Evolutionary conservation across 768 basidiomycete species (phyloP), one percentile per base, ranked within the genome.

Genomic region (Cystobasidium ongulense): DNA sequence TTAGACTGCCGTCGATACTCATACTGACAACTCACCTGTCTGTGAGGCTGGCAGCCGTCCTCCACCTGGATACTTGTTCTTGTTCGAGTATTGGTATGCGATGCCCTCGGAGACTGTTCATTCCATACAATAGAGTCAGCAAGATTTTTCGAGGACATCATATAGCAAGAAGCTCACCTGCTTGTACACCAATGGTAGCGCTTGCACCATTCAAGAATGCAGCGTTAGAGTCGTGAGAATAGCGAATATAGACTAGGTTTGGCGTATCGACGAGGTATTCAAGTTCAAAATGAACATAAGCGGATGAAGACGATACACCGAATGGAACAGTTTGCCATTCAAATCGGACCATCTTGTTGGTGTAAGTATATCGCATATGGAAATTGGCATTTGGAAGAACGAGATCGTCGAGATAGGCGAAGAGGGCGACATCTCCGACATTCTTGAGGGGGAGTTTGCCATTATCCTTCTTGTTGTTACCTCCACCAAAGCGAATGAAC

Each of bases 401-500:
- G 13, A 59, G 33, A 59, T 59, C 57, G 33, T 59, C 57, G 29
- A 59, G 25, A 59, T 59, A 59, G 13, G 57, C 23, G 57, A 59
- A 59, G 33, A 59, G 3, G 21, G 23, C 57, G 3, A 59, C 11
- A 21, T 59, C 33, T 27, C 57, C 57, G 17, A 23, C 57, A 35
- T 27, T 21, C 25, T 59, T 59, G 29, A 59, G 25, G 23, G 57
- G 57, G 11, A 59, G 25, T 5, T 59, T 4, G 5, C 29, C 57
- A 59, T 59, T 59, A 27, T 27, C 21, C 2, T 23, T 17, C 25
- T 35, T 27, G 21, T 59, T 59, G 57, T 35, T 59, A 21, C 57
- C 57, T 29, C 25, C 57, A 23, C 57, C 57, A 21, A 59, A 59
- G 25, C 57, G 57, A 59, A 59, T 13, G 57, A 59, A 59, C 57